Conservation (phyloP, 192 early-diverging fungal genomes). For the Irineochytrium annulatum region DNA sequence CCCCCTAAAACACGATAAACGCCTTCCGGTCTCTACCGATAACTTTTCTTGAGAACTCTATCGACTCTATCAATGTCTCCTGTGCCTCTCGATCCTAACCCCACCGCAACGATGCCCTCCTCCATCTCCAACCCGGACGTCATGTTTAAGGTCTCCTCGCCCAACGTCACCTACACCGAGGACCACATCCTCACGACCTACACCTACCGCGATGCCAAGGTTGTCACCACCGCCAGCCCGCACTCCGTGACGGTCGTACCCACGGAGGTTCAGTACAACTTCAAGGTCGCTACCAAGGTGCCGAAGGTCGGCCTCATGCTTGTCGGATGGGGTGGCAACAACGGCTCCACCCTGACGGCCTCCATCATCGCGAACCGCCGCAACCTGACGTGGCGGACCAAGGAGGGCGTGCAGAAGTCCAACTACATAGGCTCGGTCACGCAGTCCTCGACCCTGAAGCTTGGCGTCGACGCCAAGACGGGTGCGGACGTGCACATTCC, state of each 20-base stretch:
- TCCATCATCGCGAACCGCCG: conserved; percentile 92
- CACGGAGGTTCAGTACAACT: conserved; percentile 82
- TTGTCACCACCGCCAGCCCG: conserved; percentile 59
- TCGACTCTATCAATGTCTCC: conserved; percentile 24
- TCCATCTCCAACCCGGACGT: not conserved
- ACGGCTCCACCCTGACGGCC: conserved; percentile 95
- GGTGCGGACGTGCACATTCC: conserved; percentile 18
- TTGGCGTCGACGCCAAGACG: conserved; percentile 8
- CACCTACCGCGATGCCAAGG: conserved; percentile 83
- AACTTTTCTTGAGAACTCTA: too few species aligned
- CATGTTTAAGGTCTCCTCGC: conserved; percentile 79
- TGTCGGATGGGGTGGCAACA: conserved; percentile 99
- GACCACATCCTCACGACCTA: conserved; percentile 79
- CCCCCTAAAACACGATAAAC: conserved; percentile 68
- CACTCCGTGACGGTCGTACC: conserved; percentile 79
- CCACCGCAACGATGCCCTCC: not conserved
- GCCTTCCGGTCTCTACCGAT: too few species aligned
- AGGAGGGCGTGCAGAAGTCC: conserved; percentile 82
- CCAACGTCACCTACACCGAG: conserved; percentile 84
- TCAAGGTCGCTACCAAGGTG: conserved; percentile 79
- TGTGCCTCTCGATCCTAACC: conserved; percentile 3
- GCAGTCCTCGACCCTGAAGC: conserved; percentile 37
- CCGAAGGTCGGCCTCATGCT: conserved; percentile 92
- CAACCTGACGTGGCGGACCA: conserved; percentile 87
- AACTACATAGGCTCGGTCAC: conserved; percentile 98